Percentiles rank a stretch among this genome's conserved stretches.
Conservation (phyloP, 108 stramenopile species). For the Conticribra guillardii region DNA sequence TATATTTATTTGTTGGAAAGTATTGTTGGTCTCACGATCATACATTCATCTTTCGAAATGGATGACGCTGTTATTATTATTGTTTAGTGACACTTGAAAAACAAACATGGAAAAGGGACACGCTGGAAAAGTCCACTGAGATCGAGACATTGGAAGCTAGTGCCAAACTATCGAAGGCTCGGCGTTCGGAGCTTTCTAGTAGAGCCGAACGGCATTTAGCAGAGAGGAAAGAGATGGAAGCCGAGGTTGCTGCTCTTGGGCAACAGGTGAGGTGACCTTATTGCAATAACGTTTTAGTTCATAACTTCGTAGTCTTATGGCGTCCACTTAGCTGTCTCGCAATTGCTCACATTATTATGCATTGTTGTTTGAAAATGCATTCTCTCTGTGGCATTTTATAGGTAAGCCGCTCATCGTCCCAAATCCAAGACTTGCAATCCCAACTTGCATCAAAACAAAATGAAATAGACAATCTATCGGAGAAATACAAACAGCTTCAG, state of each 20-base stretch:
- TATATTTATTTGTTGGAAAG: too few species aligned
- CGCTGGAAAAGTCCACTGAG: constrained; percentile 19
- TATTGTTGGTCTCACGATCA: too few species aligned
- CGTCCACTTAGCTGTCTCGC: too few species aligned
- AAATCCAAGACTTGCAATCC: constrained; percentile 16
- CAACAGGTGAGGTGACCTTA: too few species aligned
- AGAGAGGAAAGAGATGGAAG: constrained; percentile 27
- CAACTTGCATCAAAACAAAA: constrained; percentile 15
- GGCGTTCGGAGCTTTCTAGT: constrained; percentile 19
- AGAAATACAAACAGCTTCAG: constrained; percentile 12
- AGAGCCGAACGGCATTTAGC: constrained; percentile 18
- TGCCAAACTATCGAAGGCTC: constrained; percentile 10
- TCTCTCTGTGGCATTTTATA: too few species aligned
- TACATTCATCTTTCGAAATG: too few species aligned
- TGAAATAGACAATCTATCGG: constrained; percentile 28
- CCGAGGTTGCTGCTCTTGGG: constrained; percentile 22
- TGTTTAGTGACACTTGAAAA: constrained; percentile 48
- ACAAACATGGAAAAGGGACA: constrained; percentile 9
- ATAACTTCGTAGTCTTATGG: too few species aligned
- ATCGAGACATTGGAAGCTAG: constrained; percentile 23
- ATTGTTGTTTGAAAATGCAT: too few species aligned
- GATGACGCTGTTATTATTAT: too few species aligned
- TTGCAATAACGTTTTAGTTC: too few species aligned
- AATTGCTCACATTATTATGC: too few species aligned
- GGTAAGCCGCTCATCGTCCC: constrained; percentile 21